A percentile compares a stretch with the other conserved stretches of the same genome.
phyloP scores from a whole-genome alignment of 2,329 filamentous ascomycete species.

The Cercospora janseana region DNA sequence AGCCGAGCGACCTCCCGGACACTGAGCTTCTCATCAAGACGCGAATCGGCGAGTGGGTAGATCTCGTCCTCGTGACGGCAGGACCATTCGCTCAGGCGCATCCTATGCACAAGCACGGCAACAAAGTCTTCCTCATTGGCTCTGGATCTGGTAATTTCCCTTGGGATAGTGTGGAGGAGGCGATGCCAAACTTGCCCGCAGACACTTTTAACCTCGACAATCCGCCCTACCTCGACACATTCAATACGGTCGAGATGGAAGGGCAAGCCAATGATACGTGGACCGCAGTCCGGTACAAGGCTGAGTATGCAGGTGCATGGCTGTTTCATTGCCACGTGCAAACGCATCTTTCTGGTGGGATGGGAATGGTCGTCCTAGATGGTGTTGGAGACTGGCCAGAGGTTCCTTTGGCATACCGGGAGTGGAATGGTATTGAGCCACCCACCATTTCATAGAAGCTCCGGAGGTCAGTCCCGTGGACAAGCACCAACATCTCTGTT shows the following conservation, averaged over 20 bases:
- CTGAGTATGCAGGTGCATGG: conserved; percentile 47
- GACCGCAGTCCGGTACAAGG: conserved; percentile 48
- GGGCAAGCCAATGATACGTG: conserved; percentile 32
- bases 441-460: conserved; percentile 3
- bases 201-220: conserved; percentile 57
- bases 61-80: conserved; percentile 32
- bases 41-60: conserved; percentile 36
- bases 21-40: conserved; percentile 23
- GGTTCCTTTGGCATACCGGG: conserved; percentile 27
- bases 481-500: background rate
- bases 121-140: conserved; percentile 59
- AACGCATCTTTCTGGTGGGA: conserved; percentile 49
- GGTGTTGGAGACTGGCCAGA: conserved; percentile 45
- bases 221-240: conserved; percentile 56
- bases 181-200: conserved; percentile 43
- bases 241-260: conserved; percentile 25
- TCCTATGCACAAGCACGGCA: conserved; percentile 64
- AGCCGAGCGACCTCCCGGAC: background rate
- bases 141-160: conserved; percentile 48
- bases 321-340: conserved; percentile 53
- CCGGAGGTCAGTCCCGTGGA: too few species aligned
- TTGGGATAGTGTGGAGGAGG: conserved; percentile 56
- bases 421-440: conserved; percentile 24
- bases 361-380: conserved; percentile 50
- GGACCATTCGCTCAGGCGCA: conserved; percentile 43